Conservation (phyloP, 2,329 filamentous ascomycete species). For the Didymellaceae sp. region DNA sequence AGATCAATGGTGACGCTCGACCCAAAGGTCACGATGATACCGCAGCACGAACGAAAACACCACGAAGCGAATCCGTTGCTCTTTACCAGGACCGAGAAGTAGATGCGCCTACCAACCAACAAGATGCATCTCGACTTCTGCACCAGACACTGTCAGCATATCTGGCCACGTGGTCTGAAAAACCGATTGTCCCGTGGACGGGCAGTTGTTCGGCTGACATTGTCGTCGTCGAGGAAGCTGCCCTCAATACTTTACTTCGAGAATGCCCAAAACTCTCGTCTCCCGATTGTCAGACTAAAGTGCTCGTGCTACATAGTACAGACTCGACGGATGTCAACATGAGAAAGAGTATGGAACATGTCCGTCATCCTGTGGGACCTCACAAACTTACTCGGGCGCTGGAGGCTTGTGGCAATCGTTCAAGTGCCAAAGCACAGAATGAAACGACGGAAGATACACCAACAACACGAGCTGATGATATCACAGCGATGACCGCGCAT, state of each 20-base stretch:
- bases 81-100: background rate
- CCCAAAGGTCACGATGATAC: background rate
- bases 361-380: slow-evolving; percentile 50
- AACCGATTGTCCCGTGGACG: slow-evolving; percentile 8
- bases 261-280: background rate
- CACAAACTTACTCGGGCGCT: slow-evolving; percentile 48
- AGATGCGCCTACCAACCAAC: background rate
- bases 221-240: slow-evolving; percentile 6
- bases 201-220: background rate
- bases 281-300: slow-evolving; percentile 1
- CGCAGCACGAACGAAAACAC: background rate
- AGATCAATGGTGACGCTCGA: background rate
- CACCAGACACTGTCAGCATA: slow-evolving; percentile 16
- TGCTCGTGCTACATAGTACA: slow-evolving; percentile 7
- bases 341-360: slow-evolving; percentile 40
- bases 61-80: background rate
- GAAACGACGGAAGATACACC: background rate
- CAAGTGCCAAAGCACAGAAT: background rate
- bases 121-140: slow-evolving; percentile 11
- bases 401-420: slow-evolving; percentile 33
- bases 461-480: background rate
- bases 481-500: background rate
- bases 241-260: background rate
- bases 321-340: background rate
- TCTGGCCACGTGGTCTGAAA: slow-evolving; percentile 27